Conservation (phyloP, 1,139 yeast species). For the Starmera stellimalicola region DNA sequence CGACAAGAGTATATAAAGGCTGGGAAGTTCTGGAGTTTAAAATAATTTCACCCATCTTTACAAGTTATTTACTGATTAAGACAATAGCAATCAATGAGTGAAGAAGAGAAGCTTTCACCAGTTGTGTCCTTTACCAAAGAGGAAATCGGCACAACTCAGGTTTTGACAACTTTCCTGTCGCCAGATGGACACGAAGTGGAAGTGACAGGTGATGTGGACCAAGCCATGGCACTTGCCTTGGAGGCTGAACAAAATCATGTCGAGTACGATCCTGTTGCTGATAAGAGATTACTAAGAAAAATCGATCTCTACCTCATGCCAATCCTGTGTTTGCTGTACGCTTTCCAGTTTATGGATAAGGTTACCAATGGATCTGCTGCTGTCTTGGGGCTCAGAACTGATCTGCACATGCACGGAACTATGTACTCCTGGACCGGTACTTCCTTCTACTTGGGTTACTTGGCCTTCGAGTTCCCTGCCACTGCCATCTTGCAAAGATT, state of each 20-base stretch:
- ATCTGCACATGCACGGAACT: conserved; percentile 39
- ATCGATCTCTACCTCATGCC: conserved; percentile 49
- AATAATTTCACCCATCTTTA: too few relatives aligned
- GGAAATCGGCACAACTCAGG: conserved; percentile 3
- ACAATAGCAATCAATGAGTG: too few relatives aligned
- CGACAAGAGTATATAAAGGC: too few relatives aligned
- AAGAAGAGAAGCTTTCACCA: neutral
- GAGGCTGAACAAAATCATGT: neutral
- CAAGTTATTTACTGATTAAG: too few relatives aligned
- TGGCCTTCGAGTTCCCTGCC: conserved; percentile 39
- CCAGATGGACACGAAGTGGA: conserved; percentile 1
- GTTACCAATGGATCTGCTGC: conserved; percentile 49
- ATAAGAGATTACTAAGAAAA: conserved; percentile 33
- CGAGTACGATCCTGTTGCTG: conserved; percentile 18
- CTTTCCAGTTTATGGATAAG: conserved; percentile 61
- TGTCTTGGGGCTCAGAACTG: conserved; percentile 41
- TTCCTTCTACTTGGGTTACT: conserved; percentile 45
- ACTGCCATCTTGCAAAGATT: conserved; percentile 31
- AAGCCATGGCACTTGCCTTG: conserved; percentile 2
- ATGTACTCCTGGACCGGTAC: conserved; percentile 50
- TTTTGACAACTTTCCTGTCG: neutral
- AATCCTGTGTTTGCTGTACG: conserved; percentile 44
- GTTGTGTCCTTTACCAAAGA: conserved; percentile 6
- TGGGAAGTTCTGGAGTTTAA: too few relatives aligned
- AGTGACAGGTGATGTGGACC: conserved; percentile 2